Evolutionary conservation across 2,329 filamentous ascomycete species (phyloP), one percentile per base, ranked within the genome.

Genomic region (Cladosporium sphaerospermum): DNA sequence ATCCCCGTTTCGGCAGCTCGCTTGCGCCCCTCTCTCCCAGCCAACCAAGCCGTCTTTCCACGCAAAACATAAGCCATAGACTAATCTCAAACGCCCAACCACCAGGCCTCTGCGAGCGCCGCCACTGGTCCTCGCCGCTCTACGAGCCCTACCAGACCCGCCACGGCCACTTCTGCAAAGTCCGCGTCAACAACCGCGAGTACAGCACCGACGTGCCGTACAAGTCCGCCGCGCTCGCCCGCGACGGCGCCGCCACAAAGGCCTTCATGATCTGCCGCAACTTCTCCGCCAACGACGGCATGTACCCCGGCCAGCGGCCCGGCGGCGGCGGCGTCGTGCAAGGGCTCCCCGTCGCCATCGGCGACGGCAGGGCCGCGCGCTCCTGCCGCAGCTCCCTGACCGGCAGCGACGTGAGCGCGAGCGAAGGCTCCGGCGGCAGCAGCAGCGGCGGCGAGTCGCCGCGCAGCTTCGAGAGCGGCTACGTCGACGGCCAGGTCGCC

Each of bases 251-350:
- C 23, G 92, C 92, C 56, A 95, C 95, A 82, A 87, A 90, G 57
- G 92, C 92, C 54, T 97, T 96, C 73, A 92, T 96, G 83, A 93
- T 96, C 61, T 96, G 92, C 78, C 86, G 90, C 59, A 96, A 96
- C 78, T 96, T 96, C 74, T 95, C 89, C 53, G 88, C 95, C 71
- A 96, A 96, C 69, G 90, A 95, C 64, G 92, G 92, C 68, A 96
- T 95, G 89, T 82, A 80, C 59, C 82, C 75, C 66, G 66, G 78
- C 61, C 63, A 82, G 71, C 59, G 79, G 68, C 74, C 78, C 65
- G 69, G 79, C 69, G 50, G 57, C 39, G 59, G 55, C 69, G 70
- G 71, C 16, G 72, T 79, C 18, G 73, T 82, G 41, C 82, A 85
- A 68, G 82, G 82, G 4, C 70, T 83, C 19, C 82, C 82, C 1